Evolutionary conservation across 805 yeast genomes (phyloP), one percentile per base, ranked within the genome.

Genomic region (Myxozyma udenii): DNA sequence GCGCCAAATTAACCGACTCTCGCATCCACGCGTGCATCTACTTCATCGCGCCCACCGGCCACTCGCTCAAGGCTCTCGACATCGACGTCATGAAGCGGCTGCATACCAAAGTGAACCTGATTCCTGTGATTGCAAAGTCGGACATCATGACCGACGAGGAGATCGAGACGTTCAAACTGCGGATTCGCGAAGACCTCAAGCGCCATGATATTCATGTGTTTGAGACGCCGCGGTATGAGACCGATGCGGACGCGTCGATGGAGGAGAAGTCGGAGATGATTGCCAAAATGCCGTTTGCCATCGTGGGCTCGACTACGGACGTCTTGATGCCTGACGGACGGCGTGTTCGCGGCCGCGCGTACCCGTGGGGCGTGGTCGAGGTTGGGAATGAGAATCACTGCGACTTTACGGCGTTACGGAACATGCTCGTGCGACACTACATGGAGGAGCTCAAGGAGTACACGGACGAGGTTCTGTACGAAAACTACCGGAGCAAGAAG

Each of bases 31-130:
- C 96, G 30, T 81, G 89, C 67, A 73, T 93, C 58, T 93, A 90
- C 72, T 91, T 93, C 64, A 86, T 93, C 64, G 96, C 91, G 72
- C 98, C 98, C 62, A 90, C 97, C 23, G 98, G 96, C 55, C 98
- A 93, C 72, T 81, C 87, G 39, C 78, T 93, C 68, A 86, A 84
- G 68, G 83, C 96, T 18, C 76, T 93, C 64, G 98, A 93, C 70
- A 81, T 93, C 61, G 83, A 79, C 60, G 86, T 90, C 62, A 87
- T 93, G 87, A 83, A 84, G 66, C 80, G 81, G 67, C 80, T 93
- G 57, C 95, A 88, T 73, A 83, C 84, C 66, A 89, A 88, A 69
- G 96, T 90, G 56, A 93, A 93, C 69, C 78, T 93, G 69, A 87
- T 93, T 57, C 98, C 98, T 42, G 80, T 93, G 44, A 87, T 93